Evolutionary conservation across 2,329 filamentous ascomycete species (phyloP).

Genomic region (Chaetomium olivaceum): DNA sequence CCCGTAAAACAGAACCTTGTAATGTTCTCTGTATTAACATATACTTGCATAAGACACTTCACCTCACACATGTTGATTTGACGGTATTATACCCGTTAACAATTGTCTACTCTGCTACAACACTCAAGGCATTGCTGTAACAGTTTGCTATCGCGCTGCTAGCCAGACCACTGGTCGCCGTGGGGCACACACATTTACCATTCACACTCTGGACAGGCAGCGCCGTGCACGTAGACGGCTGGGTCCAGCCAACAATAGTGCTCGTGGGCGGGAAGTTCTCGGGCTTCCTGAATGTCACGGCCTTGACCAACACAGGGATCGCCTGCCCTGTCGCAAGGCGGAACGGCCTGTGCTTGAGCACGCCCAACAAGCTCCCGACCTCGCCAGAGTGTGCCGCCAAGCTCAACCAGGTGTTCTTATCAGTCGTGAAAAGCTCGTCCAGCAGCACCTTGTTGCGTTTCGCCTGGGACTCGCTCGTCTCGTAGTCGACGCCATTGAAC

Average conservation of each 20-base stretch:
- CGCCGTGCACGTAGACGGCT: neutral
- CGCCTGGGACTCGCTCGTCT: neutral
- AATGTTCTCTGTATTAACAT: no score
- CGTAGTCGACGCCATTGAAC: neutral
- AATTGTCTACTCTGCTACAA: neutral
- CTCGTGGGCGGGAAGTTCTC: neutral
- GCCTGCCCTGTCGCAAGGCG: slow-evolving; percentile 8
- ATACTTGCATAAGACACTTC: no score
- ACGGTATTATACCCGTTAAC: no score
- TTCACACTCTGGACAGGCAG: no score
- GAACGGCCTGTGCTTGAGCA: slow-evolving; percentile 4
- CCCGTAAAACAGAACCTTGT: no score
- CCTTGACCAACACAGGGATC: slow-evolving; percentile 10
- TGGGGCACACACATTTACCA: neutral
- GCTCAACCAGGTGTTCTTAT: slow-evolving; percentile 7
- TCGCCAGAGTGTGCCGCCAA: slow-evolving; percentile 5
- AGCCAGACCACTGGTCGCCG: neutral
- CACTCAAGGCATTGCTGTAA: neutral
- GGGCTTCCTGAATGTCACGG: neutral
- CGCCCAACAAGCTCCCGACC: neutral
- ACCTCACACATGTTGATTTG: no score
- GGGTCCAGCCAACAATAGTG: neutral
- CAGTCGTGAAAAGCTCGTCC: slow-evolving; percentile 6
- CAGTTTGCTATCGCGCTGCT: neutral
- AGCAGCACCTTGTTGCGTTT: slow-evolving; percentile 2